Evolutionary conservation across 2,329 filamentous ascomycete species (phyloP), one percentile per base, ranked within the genome.

Genomic region (Calcarisporium arbuscula): DNA sequence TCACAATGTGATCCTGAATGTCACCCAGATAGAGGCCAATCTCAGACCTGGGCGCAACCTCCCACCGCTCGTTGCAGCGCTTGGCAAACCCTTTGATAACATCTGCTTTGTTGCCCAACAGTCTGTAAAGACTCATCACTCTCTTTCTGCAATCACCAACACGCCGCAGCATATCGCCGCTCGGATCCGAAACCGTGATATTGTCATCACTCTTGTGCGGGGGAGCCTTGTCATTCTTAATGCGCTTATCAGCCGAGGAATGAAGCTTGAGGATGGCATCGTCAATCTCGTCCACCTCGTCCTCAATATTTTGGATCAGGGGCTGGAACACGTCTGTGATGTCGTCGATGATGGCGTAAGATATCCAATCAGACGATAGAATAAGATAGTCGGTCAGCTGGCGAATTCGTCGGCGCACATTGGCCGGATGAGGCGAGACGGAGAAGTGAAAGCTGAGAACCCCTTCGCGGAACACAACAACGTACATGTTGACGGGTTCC

Each of bases 71-170:
- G 54, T 95, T 98, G 65, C 92, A 98, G 11, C 92, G 76, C 65
- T 98, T 98, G 5, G 92, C 92, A 52, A 98, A 98, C 2, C 92
- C 92, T 64, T 96, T 96, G 69, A 98, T 96, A 39, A 98, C 92
- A 58, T 98, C 92, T 32, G 92, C 92, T 64, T 98, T 98, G 62
- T 94, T 96, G 36, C 92, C 92, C 14, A 98, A 68, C 28, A 98
- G 68, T 32, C 92, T 77, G 56, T 95, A 96, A 30, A 98, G 68
- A 22, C 85, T 82, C 89, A 98, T 98, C 45, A 98, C 92, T 57
- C 90, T 90, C 70, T 96, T 96, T 48, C 92, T 78, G 57, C 88
- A 94, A 59, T 95, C 87, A 19, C 92, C 92, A 0, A 96, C 88
- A 11, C 87, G 80, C 26, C 88, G 78, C 40, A 98, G 72, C 88